Conservation (phyloP, 1,139 yeast species). For the Saccharomyces pastorianus region DNA sequence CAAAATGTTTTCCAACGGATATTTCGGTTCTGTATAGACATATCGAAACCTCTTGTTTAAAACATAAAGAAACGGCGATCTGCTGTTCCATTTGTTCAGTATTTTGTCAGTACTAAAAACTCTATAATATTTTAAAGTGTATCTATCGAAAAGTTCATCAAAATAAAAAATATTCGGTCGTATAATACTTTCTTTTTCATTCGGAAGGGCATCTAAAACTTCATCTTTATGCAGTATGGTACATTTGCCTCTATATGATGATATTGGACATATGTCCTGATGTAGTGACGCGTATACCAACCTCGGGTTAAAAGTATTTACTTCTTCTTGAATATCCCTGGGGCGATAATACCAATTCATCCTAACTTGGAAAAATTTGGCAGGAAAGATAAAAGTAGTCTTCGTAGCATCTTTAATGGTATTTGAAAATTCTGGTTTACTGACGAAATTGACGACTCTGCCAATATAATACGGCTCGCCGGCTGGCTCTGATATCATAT, state of each 20-base stretch:
- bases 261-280: slow-evolving; percentile 72
- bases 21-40: slow-evolving; percentile 56
- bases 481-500: slow-evolving; percentile 86
- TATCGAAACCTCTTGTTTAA: slow-evolving; percentile 62
- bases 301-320: slow-evolving; percentile 48
- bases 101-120: slow-evolving; percentile 54
- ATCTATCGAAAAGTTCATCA: slow-evolving; percentile 78
- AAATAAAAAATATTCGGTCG: slow-evolving; percentile 73
- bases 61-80: slow-evolving; percentile 48
- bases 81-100: slow-evolving; percentile 44
- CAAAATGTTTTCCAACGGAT: slow-evolving; percentile 22
- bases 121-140: slow-evolving; percentile 77
- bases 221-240: slow-evolving; percentile 58
- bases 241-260: slow-evolving; percentile 69
- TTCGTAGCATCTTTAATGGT: slow-evolving; percentile 12
- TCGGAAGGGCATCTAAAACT: slow-evolving; percentile 34
- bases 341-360: slow-evolving; percentile 94
- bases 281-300: slow-evolving; percentile 80
- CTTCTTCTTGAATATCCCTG: slow-evolving; percentile 55
- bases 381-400: slow-evolving; percentile 29
- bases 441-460: slow-evolving; percentile 66
- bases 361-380: slow-evolving; percentile 50
- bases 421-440: slow-evolving; percentile 20
- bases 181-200: slow-evolving; percentile 36
- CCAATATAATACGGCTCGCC: slow-evolving; percentile 94